phyloP scores from a whole-genome alignment of 1,284 basidiomycete species.

The Malassezia sp. region DNA sequence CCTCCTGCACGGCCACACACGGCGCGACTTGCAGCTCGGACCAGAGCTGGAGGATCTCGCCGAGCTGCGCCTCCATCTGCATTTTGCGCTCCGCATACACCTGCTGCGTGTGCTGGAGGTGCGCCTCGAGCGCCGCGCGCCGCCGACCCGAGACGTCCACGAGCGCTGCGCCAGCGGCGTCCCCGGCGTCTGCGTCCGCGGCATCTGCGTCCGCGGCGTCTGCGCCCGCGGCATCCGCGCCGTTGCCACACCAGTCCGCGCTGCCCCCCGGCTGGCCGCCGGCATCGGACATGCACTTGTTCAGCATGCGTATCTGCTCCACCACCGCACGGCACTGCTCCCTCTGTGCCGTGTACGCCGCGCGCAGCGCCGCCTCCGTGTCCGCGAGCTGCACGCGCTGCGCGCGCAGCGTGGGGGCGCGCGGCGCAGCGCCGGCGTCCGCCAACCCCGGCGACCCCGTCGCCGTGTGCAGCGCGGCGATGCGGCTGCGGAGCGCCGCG shows the following conservation, averaged over 20 bases:
- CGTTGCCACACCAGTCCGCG: not conserved
- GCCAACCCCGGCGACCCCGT: not conserved
- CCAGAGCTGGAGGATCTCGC: conserved; percentile 38
- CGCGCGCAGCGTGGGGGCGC: too few relatives aligned
- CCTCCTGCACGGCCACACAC: conserved; percentile 18
- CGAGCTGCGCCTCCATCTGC: conserved; percentile 24
- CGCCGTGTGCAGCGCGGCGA: conserved; percentile 14
- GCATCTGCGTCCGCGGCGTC: conserved; percentile 21
- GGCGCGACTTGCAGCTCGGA: conserved; percentile 33
- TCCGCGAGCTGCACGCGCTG: conserved; percentile 5
- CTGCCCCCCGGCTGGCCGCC: not conserved
- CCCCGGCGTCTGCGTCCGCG: not conserved
- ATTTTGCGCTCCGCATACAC: conserved; percentile 25
- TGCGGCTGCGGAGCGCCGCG: conserved; percentile 15
- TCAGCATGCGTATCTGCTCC: conserved; percentile 5
- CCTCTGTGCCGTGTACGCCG: conserved; percentile 9
- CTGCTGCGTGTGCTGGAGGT: conserved; percentile 29
- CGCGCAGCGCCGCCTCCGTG: conserved; percentile 12
- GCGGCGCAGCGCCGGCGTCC: not conserved
- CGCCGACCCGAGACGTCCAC: conserved; percentile 22
- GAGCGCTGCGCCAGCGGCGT: conserved; percentile 1
- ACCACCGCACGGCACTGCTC: conserved; percentile 4
- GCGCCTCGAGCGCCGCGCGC: conserved; percentile 22
- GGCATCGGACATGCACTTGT: conserved; percentile 12
- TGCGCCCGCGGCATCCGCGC: not conserved